A percentile compares a stretch with the other conserved stretches of the same genome.
Evolutionary conservation across 139 green algal species (phyloP).

Genomic region (Eudorina sp.): DNA sequence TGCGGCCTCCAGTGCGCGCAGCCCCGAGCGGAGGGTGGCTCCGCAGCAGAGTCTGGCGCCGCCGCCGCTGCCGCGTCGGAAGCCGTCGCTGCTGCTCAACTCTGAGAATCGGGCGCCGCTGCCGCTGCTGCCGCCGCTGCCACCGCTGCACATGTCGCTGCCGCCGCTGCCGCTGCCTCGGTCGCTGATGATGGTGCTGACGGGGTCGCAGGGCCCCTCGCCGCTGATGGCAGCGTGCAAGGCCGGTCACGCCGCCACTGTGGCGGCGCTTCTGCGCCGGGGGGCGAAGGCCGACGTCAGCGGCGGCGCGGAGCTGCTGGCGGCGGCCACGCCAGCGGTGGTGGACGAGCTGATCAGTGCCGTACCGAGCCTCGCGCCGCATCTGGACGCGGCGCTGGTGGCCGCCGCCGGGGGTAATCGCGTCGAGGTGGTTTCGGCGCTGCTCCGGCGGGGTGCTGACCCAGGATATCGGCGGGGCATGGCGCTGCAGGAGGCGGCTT

Average conservation of each 20-base stretch:
- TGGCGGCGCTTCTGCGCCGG: neutral
- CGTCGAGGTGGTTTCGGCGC: neutral
- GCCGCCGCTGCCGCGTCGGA: neutral
- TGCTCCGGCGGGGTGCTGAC: neutral
- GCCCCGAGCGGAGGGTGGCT: too few relatives aligned
- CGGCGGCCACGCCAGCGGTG: neutral
- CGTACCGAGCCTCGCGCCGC: neutral
- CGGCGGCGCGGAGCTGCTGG: constrained; percentile 8
- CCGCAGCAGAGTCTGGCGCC: neutral
- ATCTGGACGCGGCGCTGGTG: constrained; percentile 14
- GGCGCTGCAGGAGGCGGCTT: constrained; percentile 10
- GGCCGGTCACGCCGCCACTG: neutral
- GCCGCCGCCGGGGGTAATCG: neutral
- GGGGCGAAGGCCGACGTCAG: neutral
- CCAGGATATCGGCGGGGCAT: neutral
- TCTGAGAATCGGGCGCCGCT: neutral
- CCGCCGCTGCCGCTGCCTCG: neutral
- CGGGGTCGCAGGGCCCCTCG: neutral
- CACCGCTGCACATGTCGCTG: neutral
- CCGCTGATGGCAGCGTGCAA: constrained; percentile 24
- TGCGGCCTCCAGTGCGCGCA: too few relatives aligned
- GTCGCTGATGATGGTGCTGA: neutral
- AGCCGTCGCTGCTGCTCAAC: neutral
- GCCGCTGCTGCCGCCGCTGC: neutral
- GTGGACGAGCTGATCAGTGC: constrained; percentile 5